Base-by-base conservation (phyloP, 805 yeast species). In the Wickerhamiella hasegawae region DNA sequence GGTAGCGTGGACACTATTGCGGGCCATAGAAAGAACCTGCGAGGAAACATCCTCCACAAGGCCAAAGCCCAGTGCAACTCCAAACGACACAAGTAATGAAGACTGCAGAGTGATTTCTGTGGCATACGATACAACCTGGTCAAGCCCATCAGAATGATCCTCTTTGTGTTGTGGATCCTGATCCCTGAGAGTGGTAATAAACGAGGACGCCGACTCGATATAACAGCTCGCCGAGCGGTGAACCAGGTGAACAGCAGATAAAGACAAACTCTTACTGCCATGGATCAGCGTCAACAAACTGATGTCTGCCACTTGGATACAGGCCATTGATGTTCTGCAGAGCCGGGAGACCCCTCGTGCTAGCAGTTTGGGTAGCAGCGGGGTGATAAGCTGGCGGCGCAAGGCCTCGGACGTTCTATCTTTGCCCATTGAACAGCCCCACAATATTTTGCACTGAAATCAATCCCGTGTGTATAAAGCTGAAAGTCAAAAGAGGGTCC, bases 11-110 rank as follows among this genome's bases (percentile, higher is more conserved):
- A 33, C 8, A 5, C 18, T 20, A 4, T 9, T 3, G n/a, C 10
- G 20, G 20, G 18, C 14, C 21, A 26, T 5, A 16, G 22, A 23
- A 17, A 33, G 28, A 19, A 18, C 17, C 18, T 28, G 29, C 16
- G 29, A 15, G 16, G 36, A 18, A 10, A 33, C 11, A 18, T 27
- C 31, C 17, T 27, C 20, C 16, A 25, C 36, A 19, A 27, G 26
- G 9, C 28, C 18, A 27, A 33, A 33, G 25, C 27, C 22, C 5
- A 33, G 23, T 20, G 36, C 18, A 4, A 33, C 21, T 3, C 20
- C 36, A 5, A 28, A 22, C 6, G 31, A 19, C 19, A 27, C 25
- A 16, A 20, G 17, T 4, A 29, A 26, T 18, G 31, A 27, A 8
- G 36, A 16, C 8, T 26, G 8, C 6, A n/a, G n/a, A n/a, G n/a